Conservation (phyloP, 345 rosid genomes). For the Anastatica hierochuntica region DNA sequence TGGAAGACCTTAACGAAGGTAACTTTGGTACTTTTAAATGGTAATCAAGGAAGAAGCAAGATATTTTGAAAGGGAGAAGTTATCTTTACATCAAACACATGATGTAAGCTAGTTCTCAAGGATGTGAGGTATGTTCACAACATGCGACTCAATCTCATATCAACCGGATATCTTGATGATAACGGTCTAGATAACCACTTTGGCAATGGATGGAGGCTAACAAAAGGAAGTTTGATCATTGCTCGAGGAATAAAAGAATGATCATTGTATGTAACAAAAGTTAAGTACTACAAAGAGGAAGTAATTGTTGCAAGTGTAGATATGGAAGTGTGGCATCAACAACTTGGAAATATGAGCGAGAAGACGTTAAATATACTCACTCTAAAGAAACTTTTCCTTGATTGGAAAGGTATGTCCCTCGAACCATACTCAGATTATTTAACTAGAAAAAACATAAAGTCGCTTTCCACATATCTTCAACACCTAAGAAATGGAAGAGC, state of each 20-base stretch:
- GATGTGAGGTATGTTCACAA: neutral
- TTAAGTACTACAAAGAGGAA: neutral
- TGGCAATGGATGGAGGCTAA: neutral
- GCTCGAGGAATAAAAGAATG: neutral
- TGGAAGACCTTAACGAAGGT: neutral
- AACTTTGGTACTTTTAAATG: neutral
- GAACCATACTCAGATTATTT: neutral
- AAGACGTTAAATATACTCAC: neutral
- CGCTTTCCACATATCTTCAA: neutral
- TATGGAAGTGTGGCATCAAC: neutral
- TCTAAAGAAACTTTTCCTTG: neutral
- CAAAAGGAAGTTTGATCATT: neutral
- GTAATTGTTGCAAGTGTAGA: neutral
- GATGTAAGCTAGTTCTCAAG: neutral
- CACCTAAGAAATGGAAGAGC: neutral
- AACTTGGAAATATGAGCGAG: neutral
- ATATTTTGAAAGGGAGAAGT: neutral
- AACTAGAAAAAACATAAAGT: neutral
- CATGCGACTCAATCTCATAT: neutral
- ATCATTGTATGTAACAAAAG: neutral
- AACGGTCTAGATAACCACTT: neutral
- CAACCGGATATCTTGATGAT: neutral
- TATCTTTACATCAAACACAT: neutral
- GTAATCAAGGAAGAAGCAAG: conserved; percentile 1
- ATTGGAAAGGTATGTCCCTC: neutral